A percentile compares a stretch with the other conserved stretches of the same genome.
These are phyloP conservation scores for Ascochyta lentis DNA, from an alignment of 2,329 filamentous ascomycete genomes.

Conservation along the genomic window DNA sequence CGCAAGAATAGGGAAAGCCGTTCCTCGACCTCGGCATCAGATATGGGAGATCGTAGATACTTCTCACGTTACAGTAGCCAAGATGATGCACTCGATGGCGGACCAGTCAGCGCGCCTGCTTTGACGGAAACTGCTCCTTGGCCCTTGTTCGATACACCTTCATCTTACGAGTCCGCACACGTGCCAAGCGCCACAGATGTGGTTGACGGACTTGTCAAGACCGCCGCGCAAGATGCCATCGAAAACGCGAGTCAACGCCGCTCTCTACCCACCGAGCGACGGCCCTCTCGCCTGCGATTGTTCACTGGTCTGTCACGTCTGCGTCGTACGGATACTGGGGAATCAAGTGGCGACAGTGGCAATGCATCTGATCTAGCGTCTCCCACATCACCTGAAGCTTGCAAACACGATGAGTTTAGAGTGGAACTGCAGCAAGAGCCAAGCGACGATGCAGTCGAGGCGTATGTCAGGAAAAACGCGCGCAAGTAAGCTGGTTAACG, in stretches of 20 bases:
- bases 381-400: not conserved
- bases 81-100: conserved; percentile 10
- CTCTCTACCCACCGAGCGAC: conserved; percentile 18
- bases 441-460: conserved; percentile 20
- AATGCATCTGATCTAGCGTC: conserved; percentile 6
- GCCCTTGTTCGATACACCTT: conserved; percentile 20
- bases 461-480: conserved; percentile 21
- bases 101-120: conserved; percentile 10
- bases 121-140: conserved; percentile 11
- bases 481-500: conserved; percentile 20
- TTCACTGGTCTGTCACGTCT: conserved; percentile 31
- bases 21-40: conserved; percentile 39
- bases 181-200: not conserved
- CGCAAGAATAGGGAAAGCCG: conserved; percentile 43
- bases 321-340: conserved; percentile 29
- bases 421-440: conserved; percentile 1
- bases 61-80: conserved; percentile 24
- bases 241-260: conserved; percentile 5
- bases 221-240: conserved; percentile 19
- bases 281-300: conserved; percentile 27
- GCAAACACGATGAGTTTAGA: not conserved
- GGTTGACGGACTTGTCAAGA: conserved; percentile 9
- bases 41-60: conserved; percentile 22
- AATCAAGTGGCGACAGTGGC: conserved; percentile 15
- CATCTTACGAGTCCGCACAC: not conserved